Evolutionary conservation across 2,329 filamentous ascomycete genomes (phyloP).

Genomic region (Fusarium sp.): DNA sequence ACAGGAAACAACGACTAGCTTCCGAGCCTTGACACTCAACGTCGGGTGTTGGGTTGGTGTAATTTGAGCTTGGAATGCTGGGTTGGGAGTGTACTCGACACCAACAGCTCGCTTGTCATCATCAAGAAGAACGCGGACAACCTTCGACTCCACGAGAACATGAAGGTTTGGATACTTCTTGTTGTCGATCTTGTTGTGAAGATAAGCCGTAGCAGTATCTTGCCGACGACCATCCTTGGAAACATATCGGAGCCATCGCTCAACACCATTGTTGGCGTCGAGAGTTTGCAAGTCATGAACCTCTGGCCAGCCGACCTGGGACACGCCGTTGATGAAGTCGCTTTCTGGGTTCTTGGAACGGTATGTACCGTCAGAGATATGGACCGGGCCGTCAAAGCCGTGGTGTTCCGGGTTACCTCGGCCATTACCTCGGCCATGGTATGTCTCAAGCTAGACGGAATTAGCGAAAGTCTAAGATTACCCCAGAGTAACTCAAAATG

Average conservation of each 20-base stretch:
- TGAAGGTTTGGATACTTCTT: conserved; percentile 65
- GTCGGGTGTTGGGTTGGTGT: conserved; percentile 14
- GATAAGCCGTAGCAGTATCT: conserved; percentile 64
- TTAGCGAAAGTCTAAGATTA: neutral
- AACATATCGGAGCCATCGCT: conserved; percentile 53
- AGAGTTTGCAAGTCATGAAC: conserved; percentile 64
- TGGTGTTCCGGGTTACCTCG: conserved; percentile 56
- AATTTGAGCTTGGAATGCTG: conserved; percentile 34
- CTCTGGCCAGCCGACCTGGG: conserved; percentile 59
- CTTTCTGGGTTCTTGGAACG: conserved; percentile 51
- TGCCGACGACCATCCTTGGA: conserved; percentile 61
- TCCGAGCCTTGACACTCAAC: conserved; percentile 40
- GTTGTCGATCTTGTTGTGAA: conserved; percentile 45
- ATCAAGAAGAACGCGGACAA: conserved; percentile 62
- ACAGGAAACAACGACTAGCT: conserved; percentile 47
- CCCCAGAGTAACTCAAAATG: neutral
- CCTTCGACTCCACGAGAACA: conserved; percentile 65
- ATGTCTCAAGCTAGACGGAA: conserved; percentile 60
- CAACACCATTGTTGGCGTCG: conserved; percentile 48
- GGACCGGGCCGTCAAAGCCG: conserved; percentile 63
- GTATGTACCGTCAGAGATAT: conserved; percentile 62
- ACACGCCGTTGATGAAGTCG: conserved; percentile 59
- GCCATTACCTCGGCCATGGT: conserved; percentile 57
- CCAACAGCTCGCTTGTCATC: conserved; percentile 63
- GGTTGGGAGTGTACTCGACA: conserved; percentile 64